Evolutionary conservation across 1,284 basidiomycete genomes (phyloP).

Genomic region (Cerrena zonata): DNA sequence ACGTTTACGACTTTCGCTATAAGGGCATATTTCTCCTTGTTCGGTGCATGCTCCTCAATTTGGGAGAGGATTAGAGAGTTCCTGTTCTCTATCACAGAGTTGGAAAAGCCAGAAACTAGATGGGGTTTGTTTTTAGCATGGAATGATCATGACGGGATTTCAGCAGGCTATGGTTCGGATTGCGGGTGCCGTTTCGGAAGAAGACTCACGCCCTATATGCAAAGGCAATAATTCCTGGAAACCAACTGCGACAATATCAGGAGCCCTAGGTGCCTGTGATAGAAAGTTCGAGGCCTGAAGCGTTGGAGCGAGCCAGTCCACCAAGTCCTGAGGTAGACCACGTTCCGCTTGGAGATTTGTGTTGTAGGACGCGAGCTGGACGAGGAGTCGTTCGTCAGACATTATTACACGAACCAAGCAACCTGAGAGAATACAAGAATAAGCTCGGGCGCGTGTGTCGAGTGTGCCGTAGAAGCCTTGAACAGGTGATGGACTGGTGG

Average conservation of each 20-base stretch:
- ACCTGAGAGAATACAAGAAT: no score
- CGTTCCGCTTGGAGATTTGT: slow-evolving; percentile 72
- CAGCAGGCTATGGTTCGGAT: background rate
- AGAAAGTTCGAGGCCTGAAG: slow-evolving; percentile 70
- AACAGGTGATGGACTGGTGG: no score
- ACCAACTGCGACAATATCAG: slow-evolving; percentile 83
- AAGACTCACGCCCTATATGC: slow-evolving; percentile 65
- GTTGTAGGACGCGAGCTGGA: slow-evolving; percentile 83
- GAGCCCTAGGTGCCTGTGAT: slow-evolving; percentile 50
- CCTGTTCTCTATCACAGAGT: slow-evolving; percentile 54
- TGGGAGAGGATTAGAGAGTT: slow-evolving; percentile 62
- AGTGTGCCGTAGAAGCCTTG: no score
- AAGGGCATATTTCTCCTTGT: slow-evolving; percentile 64
- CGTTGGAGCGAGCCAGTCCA: slow-evolving; percentile 78
- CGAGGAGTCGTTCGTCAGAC: slow-evolving; percentile 41
- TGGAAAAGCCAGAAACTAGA: slow-evolving; percentile 61
- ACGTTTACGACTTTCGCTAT: slow-evolving; percentile 73
- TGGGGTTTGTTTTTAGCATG: no score
- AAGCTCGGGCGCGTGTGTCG: no score
- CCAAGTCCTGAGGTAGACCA: slow-evolving; percentile 72
- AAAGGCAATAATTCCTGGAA: slow-evolving; percentile 86
- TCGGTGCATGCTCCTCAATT: slow-evolving; percentile 63
- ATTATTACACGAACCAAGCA: no score
- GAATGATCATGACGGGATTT: no score
- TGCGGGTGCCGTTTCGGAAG: slow-evolving; percentile 1